A percentile compares a stretch with the other conserved stretches of the same genome.
Evolutionary conservation across 2,329 filamentous ascomycete species (phyloP).

Genomic region (Nakataea oryzae): DNA sequence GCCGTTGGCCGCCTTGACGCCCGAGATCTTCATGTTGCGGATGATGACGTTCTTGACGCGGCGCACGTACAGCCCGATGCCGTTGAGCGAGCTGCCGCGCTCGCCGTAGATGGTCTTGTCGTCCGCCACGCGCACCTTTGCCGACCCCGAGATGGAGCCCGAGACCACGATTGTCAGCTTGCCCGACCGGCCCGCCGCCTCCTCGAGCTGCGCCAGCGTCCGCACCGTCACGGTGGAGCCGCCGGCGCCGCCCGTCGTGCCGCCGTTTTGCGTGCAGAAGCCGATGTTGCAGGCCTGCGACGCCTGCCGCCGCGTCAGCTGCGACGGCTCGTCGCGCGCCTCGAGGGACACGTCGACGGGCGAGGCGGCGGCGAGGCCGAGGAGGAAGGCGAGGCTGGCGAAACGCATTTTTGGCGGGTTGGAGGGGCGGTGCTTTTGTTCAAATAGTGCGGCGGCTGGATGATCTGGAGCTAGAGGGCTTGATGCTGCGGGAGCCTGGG

Average conservation of each 20-base stretch:
- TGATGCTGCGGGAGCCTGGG: neutral
- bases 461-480: neutral
- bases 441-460: neutral
- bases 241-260: conserved; percentile 42
- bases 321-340: neutral
- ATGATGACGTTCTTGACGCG: conserved; percentile 45
- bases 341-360: neutral
- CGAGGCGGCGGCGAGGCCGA: neutral
- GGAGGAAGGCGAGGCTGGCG: conserved; percentile 1
- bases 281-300: conserved; percentile 20
- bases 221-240: conserved; percentile 44
- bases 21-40: conserved; percentile 49
- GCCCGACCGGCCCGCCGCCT: conserved; percentile 34
- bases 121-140: conserved; percentile 32
- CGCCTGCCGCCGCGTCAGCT: neutral
- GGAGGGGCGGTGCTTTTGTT: neutral
- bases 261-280: conserved; percentile 35
- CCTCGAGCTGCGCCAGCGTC: conserved; percentile 35
- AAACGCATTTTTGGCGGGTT: neutral
- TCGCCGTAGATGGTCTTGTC: conserved; percentile 41
- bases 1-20: conserved; percentile 43
- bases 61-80: conserved; percentile 42
- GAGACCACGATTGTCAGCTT: conserved; percentile 33
- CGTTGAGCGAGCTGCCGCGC: conserved; percentile 24
- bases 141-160: conserved; percentile 29